Conservation (phyloP, 192 early-diverging fungal genomes). For the Coemansia asiatica region DNA sequence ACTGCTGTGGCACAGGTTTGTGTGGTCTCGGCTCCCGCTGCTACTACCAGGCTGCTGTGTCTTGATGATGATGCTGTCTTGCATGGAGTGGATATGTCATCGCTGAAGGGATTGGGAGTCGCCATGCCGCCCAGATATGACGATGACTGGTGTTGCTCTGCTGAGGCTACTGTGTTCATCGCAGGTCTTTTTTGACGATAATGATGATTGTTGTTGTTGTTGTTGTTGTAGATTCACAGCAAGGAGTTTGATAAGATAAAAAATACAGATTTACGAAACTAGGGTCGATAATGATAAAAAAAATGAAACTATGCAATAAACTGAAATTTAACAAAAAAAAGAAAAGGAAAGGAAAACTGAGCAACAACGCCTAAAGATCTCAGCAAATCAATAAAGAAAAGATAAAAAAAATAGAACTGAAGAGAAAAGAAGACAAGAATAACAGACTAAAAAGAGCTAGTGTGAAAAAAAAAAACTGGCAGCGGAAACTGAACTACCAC, state of each 20-base stretch:
- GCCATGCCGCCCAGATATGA: conserved; percentile 25
- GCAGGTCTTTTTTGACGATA: neutral
- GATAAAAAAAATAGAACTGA: neutral
- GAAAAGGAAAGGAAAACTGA: conserved; percentile 4
- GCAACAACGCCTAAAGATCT: too few relatives aligned
- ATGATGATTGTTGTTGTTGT: conserved; percentile 1
- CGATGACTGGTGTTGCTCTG: conserved; percentile 27
- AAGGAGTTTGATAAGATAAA: neutral
- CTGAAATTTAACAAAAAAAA: neutral
- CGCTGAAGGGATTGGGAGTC: conserved; percentile 36
- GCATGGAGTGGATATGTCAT: conserved; percentile 11
- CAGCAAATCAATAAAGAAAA: too few relatives aligned
- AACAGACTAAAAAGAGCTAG: conserved; percentile 14
- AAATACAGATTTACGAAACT: too few relatives aligned
- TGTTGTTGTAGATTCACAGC: conserved; percentile 4
- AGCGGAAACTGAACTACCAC: neutral
- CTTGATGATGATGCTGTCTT: conserved; percentile 15
- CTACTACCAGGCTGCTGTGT: neutral
- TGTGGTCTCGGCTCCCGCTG: neutral
- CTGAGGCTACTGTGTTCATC: conserved; percentile 30
- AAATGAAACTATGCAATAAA: neutral
- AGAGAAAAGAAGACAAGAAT: neutral
- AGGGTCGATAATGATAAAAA: too few relatives aligned
- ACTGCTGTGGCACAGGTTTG: neutral
- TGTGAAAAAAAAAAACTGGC: conserved; percentile 20